Conservation (phyloP, 768 basidiomycete species). For the Termitomyces eurrhizus region DNA sequence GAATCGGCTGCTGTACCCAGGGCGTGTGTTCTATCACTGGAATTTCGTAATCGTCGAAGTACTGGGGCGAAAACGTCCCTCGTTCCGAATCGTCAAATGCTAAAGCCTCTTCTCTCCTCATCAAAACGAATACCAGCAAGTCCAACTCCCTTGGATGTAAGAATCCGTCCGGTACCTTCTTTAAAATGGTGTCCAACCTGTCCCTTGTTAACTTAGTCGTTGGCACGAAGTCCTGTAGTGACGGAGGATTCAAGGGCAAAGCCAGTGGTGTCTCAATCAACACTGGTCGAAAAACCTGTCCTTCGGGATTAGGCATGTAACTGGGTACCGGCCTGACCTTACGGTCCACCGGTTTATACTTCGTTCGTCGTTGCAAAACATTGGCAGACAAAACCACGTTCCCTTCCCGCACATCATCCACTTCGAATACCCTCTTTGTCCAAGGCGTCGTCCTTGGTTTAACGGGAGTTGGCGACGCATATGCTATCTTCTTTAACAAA, state of each 20-base stretch:
- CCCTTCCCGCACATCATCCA: too few species aligned
- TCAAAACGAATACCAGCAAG: slow-evolving; percentile 16
- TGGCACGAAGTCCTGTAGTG: background rate
- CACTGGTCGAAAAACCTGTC: background rate
- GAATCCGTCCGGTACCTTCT: background rate
- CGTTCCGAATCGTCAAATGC: slow-evolving; percentile 20
- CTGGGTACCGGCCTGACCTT: slow-evolving; percentile 21
- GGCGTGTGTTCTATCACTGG: slow-evolving; percentile 17
- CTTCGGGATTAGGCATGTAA: slow-evolving; percentile 18
- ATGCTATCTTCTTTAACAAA: too few species aligned
- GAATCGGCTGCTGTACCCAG: slow-evolving; percentile 19
- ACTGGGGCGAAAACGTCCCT: slow-evolving; percentile 27
- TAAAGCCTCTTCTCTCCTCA: slow-evolving; percentile 9
- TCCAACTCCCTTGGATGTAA: slow-evolving; percentile 12
- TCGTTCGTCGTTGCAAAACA: background rate
- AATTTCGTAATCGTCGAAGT: slow-evolving; percentile 28
- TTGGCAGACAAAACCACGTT: too few species aligned
- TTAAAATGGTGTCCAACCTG: slow-evolving; percentile 14
- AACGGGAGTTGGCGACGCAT: too few species aligned
- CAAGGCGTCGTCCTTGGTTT: slow-evolving; percentile 6
- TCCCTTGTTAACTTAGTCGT: slow-evolving; percentile 10
- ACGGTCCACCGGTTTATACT: slow-evolving; percentile 22
- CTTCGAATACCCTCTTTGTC: slow-evolving; percentile 9
- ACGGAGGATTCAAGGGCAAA: slow-evolving; percentile 6
- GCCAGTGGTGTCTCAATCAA: background rate